phyloP scores from a whole-genome alignment of 495 filamentous ascomycete genomes.

The Polyplosphaeria fusca region DNA sequence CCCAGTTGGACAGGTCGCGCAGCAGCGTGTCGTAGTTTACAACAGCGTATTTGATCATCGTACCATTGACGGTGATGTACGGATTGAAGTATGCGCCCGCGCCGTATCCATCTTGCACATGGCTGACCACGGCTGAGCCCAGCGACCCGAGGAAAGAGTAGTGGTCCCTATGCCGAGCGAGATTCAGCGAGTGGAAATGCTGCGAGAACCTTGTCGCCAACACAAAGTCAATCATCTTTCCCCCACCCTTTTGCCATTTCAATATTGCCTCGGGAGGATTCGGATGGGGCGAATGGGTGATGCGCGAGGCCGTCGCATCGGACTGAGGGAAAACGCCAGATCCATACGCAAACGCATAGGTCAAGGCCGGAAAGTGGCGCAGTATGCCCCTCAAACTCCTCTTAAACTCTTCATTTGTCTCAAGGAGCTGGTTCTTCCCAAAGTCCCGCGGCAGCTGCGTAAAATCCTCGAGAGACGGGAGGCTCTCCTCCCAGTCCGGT shows the following conservation, averaged over 20 bases:
- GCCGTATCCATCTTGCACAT: constrained; percentile 81
- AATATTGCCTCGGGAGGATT: constrained; percentile 72
- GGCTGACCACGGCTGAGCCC: constrained; percentile 76
- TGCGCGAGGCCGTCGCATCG: constrained; percentile 43
- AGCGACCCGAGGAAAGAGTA: constrained; percentile 84
- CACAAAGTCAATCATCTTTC: constrained; percentile 98
- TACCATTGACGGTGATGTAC: constrained; percentile 92
- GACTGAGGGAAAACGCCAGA: constrained; percentile 90
- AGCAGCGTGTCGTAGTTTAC: constrained; percentile 88
- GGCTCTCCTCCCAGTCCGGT: constrained; percentile 67
- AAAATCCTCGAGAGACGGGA: constrained; percentile 51
- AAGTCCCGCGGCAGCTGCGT: constrained; percentile 85
- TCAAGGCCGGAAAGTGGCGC: constrained; percentile 92
- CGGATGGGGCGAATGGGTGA: constrained; percentile 63
- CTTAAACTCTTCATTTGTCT: constrained; percentile 91
- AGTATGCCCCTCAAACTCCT: constrained; percentile 82
- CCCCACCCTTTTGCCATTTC: constrained; percentile 76
- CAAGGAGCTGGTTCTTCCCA: constrained; percentile 91
- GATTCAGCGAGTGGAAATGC: constrained; percentile 93
- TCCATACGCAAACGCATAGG: constrained; percentile 95
- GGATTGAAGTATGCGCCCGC: constrained; percentile 98
- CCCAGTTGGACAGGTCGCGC: constrained; percentile 80
- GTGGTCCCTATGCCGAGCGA: constrained; percentile 83
- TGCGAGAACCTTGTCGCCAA: constrained; percentile 93
- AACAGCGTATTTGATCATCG: constrained; percentile 94